These are phyloP conservation scores for Thielaviopsis euricoi DNA, from an alignment of 2,329 filamentous ascomycete genomes.

Conservation along the genomic window DNA sequence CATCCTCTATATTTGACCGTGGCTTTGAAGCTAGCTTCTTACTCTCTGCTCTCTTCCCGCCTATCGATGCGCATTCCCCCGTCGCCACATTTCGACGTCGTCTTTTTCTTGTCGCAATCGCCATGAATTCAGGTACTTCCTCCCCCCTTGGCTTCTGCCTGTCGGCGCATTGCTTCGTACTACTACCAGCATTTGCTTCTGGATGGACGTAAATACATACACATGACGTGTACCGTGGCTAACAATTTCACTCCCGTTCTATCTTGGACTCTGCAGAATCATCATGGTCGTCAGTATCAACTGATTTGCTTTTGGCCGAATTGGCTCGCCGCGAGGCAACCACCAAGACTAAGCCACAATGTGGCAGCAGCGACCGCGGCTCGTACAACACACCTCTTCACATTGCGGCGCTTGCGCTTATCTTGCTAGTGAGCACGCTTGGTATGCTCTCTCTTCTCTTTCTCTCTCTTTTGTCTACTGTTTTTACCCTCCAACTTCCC, in stretches of 20 bases:
- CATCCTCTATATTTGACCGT: not conserved
- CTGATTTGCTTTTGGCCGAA: slow-evolving; percentile 34
- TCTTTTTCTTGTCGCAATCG: not conserved
- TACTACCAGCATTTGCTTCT: too few species aligned
- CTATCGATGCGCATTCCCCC: not conserved
- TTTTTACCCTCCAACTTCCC: too few species aligned
- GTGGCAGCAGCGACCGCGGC: slow-evolving; percentile 32
- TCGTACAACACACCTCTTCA: slow-evolving; percentile 51
- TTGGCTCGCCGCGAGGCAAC: slow-evolving; percentile 27
- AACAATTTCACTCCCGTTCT: not conserved
- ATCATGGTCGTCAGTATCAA: slow-evolving; percentile 34
- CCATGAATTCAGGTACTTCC: not conserved
- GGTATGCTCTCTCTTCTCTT: slow-evolving; percentile 23
- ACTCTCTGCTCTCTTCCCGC: not conserved
- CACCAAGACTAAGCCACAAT: slow-evolving; percentile 27
- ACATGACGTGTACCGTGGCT: not conserved
- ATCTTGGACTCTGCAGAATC: slow-evolving; percentile 8
- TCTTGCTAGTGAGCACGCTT: slow-evolving; percentile 42
- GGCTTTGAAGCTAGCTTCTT: not conserved
- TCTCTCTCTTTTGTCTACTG: too few species aligned
- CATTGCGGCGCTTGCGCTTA: slow-evolving; percentile 50
- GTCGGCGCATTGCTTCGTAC: too few species aligned
- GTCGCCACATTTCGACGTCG: not conserved
- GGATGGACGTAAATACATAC: too few species aligned
- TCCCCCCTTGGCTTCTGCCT: too few species aligned